Base-by-base conservation (phyloP, 441 rosid species). In the Erodium texanum region DNA sequence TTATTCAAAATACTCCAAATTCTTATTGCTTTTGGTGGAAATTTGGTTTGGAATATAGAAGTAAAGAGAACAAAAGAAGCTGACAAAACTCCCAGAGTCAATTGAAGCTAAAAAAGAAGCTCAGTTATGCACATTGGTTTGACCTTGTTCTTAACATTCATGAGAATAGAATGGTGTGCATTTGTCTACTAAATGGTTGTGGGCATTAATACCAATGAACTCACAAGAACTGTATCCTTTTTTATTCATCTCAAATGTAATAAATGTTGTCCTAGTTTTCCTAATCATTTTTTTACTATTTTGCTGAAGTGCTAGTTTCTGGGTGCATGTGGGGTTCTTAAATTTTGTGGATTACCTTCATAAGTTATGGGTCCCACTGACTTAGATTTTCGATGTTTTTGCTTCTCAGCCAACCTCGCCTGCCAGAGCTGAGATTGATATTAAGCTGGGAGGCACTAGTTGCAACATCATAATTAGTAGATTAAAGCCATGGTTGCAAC, bases 401-500 rank as follows among this genome's bases (percentile, higher is more conserved):
- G 64, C 59, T 82, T 77, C 80, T 78, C 93, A 96, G 99, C 90
- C 93, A 24, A 64, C 72, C 43, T 76, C 85, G 61, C 93, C 93
- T 48, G 65, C 88, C 74, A 83, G 97, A 83, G 96, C 96, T 78
- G 98, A 90, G 79, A 79, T 92, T 77, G 98, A 90, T 85, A 80
- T 90, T 76, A 92, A 86, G 84, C 84, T 92, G 43, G 98, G 96
- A 74, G 97, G 97, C 71, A 88, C 92, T 19, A 85, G 78, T 62
- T 90, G 89, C 82, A 92, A 84, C 71, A 67, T 92, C 58, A 79
- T 87, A 69, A 81, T 85, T 76, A 81, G 87, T 64, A 86, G 87
- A 82, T 76, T 92, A 68, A 83, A 85, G 73, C 98, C 98, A 43
- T 96, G 92, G 99, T 76, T 93, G 81, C 80, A 78, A 41, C 80